Evolutionary conservation across 306 rosid species (phyloP).

Genomic region (Cucumis cinereus): DNA sequence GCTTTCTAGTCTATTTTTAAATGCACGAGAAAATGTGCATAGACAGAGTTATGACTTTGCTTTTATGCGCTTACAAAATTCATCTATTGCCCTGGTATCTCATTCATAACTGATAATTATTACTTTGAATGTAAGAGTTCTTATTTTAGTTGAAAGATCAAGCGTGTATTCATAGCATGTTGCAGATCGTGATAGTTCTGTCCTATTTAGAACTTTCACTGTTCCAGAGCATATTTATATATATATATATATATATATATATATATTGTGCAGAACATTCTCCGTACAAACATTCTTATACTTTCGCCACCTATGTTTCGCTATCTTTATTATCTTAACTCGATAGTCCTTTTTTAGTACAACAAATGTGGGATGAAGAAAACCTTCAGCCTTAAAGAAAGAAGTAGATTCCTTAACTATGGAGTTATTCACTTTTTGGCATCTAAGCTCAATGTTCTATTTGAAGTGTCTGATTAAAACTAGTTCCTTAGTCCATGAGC

Average conservation of each 20-base stretch:
- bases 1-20: background rate
- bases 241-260: too few species aligned
- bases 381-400: too few species aligned
- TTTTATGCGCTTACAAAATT: background rate
- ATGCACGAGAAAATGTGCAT: background rate
- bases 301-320: background rate
- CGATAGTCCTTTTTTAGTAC: too few species aligned
- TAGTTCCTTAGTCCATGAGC: background rate
- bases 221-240: background rate
- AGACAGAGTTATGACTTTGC: background rate
- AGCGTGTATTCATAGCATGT: background rate
- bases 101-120: background rate
- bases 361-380: too few species aligned
- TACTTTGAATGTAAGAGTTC: background rate
- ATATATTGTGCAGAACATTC: too few species aligned
- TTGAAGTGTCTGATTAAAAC: background rate
- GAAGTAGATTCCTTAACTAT: too few species aligned
- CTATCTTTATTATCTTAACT: background rate
- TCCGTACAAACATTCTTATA: background rate
- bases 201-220: background rate
- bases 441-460: too few species aligned
- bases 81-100: background rate
- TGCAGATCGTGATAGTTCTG: background rate
- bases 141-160: background rate
- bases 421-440: too few species aligned